Percentiles rank a stretch among this genome's conserved stretches.
phyloP scores from a whole-genome alignment of 805 yeast genomes.

The Ogataea parapolymorpha region DNA sequence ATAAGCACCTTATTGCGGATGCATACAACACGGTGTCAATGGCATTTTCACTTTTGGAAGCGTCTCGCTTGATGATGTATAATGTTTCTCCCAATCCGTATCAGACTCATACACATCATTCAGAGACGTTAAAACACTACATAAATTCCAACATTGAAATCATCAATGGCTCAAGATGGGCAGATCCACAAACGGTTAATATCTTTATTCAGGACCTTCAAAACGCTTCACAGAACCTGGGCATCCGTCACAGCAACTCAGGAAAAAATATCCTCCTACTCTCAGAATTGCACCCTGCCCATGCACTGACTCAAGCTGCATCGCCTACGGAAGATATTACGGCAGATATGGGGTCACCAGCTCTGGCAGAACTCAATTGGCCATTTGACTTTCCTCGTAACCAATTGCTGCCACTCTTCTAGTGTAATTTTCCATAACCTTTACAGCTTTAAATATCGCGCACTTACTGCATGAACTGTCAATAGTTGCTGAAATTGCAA shows the following conservation, averaged over 20 bases:
- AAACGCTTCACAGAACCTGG: neutral
- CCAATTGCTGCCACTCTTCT: too few relatives aligned
- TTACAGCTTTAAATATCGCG: too few relatives aligned
- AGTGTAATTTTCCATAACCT: too few relatives aligned
- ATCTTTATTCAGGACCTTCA: neutral
- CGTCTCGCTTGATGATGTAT: neutral
- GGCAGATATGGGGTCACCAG: too few relatives aligned
- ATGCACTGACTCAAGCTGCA: too few relatives aligned
- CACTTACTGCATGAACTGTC: too few relatives aligned
- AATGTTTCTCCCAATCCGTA: neutral
- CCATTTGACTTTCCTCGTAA: too few relatives aligned
- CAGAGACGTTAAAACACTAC: neutral
- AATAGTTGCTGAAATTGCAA: too few relatives aligned
- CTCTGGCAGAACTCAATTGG: too few relatives aligned
- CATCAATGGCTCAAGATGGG: neutral
- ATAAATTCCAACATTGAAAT: neutral
- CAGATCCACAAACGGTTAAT: neutral
- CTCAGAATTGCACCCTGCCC: neutral
- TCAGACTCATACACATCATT: neutral
- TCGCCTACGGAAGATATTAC: too few relatives aligned
- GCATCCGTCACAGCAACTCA: neutral
- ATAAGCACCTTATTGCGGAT: neutral
- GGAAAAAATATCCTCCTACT: neutral
- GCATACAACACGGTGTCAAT: neutral
- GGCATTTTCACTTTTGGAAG: neutral